These are phyloP conservation scores for Obelidium mucronatum DNA, from an alignment of 192 early-diverging fungal genomes.

Conservation along the genomic window DNA sequence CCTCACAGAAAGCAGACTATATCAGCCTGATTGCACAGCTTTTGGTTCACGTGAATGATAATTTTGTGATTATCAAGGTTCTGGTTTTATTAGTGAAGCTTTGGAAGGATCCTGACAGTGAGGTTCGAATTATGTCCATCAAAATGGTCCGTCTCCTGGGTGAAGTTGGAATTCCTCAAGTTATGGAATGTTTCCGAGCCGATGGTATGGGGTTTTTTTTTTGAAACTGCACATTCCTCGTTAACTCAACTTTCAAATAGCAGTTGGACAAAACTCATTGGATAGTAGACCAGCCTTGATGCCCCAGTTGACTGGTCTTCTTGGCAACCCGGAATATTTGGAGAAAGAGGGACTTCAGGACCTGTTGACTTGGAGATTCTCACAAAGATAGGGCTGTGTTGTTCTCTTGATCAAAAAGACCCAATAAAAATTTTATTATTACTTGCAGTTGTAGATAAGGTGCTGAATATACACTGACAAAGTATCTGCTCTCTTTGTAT, in stretches of 20 bases:
- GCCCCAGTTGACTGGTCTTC: constrained; percentile 54
- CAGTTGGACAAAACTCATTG: constrained; percentile 1
- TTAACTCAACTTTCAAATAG: neutral
- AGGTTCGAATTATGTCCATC: constrained; percentile 58
- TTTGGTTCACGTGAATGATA: constrained; percentile 34
- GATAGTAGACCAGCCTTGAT: constrained; percentile 48
- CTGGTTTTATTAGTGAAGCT: constrained; percentile 49
- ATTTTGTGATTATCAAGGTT: constrained; percentile 36
- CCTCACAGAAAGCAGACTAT: constrained; percentile 59
- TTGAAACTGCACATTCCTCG: constrained; percentile 2
- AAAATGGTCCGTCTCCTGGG: constrained; percentile 61
- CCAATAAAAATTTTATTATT: no score
- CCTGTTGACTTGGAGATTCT: constrained; percentile 61
- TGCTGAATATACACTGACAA: constrained; percentile 35
- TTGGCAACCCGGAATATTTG: constrained; percentile 56
- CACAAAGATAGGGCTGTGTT: no score
- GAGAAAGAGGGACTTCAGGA: constrained; percentile 62
- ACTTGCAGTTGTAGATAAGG: neutral
- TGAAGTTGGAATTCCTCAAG: constrained; percentile 52
- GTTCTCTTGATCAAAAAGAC: no score
- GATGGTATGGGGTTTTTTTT: constrained; percentile 16
- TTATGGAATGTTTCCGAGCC: constrained; percentile 53
- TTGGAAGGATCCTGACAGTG: constrained; percentile 62
- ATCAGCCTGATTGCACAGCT: constrained; percentile 52
- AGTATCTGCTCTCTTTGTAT: constrained; percentile 44